These are phyloP conservation scores for Lantana camara DNA, from an alignment of 257 asterid species.

Conservation along the genomic window DNA sequence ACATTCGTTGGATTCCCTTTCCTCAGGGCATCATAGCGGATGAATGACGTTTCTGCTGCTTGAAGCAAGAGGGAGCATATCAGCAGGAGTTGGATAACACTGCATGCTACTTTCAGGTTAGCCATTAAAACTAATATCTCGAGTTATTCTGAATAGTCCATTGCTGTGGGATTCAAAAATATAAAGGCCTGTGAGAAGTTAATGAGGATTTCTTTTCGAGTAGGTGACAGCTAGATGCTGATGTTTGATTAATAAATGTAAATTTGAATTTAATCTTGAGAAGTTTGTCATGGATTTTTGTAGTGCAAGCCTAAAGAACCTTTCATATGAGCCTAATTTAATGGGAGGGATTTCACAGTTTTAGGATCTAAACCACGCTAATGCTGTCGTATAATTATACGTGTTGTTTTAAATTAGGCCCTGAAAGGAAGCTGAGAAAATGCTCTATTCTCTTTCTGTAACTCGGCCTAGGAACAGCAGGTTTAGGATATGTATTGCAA, in stretches of 20 bases:
- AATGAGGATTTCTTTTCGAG: neutral
- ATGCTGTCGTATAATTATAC: too few species aligned
- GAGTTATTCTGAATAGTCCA: constrained; percentile 3
- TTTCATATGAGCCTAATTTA: too few species aligned
- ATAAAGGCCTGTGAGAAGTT: neutral
- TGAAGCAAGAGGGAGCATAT: constrained; percentile 23
- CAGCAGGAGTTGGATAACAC: constrained; percentile 18
- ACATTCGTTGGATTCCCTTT: constrained; percentile 13
- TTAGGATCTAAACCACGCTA: too few species aligned
- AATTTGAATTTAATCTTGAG: neutral
- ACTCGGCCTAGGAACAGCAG: too few species aligned
- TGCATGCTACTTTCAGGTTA: neutral
- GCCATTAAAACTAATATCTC: constrained; percentile 24
- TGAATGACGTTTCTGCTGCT: neutral
- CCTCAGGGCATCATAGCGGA: constrained; percentile 28
- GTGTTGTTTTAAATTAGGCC: too few species aligned
- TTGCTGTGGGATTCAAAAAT: constrained; percentile 7
- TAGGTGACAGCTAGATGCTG: constrained; percentile 18
- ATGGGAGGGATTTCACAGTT: too few species aligned
- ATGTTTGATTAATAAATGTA: constrained; percentile 4
- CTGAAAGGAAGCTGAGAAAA: too few species aligned
- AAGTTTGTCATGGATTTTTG: constrained; percentile 1
- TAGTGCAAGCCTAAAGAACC: too few species aligned
- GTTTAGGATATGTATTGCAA: too few species aligned
- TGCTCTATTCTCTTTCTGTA: too few species aligned